Evolutionary conservation across 306 rosid genomes (phyloP), one percentile per base, ranked within the genome.

Genomic region (Quercus aquifolioides): DNA sequence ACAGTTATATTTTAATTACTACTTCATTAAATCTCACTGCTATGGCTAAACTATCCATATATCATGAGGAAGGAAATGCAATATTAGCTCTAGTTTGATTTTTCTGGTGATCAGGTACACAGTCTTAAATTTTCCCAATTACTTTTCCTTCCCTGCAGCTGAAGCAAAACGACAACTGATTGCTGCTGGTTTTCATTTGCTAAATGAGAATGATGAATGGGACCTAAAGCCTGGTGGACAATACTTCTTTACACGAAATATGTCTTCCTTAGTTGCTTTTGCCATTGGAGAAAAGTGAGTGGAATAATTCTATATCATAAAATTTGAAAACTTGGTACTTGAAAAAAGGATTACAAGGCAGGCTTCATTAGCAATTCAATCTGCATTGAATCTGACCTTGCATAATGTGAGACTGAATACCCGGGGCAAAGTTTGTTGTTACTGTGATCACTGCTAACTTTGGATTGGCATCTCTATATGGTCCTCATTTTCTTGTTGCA

Each of bases 191-290:
- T 95, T 95, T 78, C 86, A 88, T 60, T 76, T 92, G 77, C 85
- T 95, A 20, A 74, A 86, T 64, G 99, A 92, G 88, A 89, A 86
- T 78, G 91, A 92, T 38, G 94, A 92, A 67, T 95, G 99, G 99
- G 81, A 91, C 75, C 85, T 95, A n/a, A 86, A 91, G 75, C 99
- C 97, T 55, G 97, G 99, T 13, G 98, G 98, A 55, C 89, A 96
- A 79, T 95, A 95, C 85, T 91, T 92, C 82, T 95, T 95, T 80
- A 92, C 98, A 23, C 88, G 99, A 64, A 92, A 95, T 58, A 91
- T 95, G 99, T 92, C 99, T 74, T 90, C 87, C 78, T 85, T 95
- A 84, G 92, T 95, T 79, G 99, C 99, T 54, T 92, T 95, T 82
- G 84, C 97, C 59, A 83, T 92, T 35, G 99, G 98, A 77, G 92